Evolutionary conservation across 2,329 filamentous ascomycete species (phyloP).

Genomic region (Elsinoe australis): DNA sequence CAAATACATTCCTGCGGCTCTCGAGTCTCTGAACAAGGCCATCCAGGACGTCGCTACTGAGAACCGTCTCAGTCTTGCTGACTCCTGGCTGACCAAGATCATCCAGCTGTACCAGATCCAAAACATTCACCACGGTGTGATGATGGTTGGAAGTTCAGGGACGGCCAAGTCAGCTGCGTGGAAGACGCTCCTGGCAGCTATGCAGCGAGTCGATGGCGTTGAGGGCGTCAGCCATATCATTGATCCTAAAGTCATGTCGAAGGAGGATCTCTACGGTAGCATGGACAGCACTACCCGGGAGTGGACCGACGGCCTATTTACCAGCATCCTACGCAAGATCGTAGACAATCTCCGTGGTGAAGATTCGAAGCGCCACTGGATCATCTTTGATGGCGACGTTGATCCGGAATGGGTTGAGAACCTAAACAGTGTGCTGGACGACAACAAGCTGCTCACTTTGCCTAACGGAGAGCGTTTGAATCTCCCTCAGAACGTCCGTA

Average conservation of each 20-base stretch:
- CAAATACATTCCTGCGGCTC: conserved; percentile 81
- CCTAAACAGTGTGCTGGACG: conserved; percentile 96
- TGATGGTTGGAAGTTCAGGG: conserved; percentile 99
- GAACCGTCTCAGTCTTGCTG: conserved; percentile 79
- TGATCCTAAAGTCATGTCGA: conserved; percentile 99
- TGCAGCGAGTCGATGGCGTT: conserved; percentile 82
- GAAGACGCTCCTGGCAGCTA: conserved; percentile 81
- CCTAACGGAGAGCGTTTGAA: conserved; percentile 98
- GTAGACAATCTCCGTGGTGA: conserved; percentile 98
- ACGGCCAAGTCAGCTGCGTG: conserved; percentile 94
- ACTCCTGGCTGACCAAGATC: conserved; percentile 95
- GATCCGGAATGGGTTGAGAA: conserved; percentile 99
- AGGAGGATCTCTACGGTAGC: conserved; percentile 92
- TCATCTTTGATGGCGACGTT: conserved; percentile 97
- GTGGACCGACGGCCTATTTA: conserved; percentile 98
- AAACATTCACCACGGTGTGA: conserved; percentile 95
- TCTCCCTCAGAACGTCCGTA: conserved; percentile 85
- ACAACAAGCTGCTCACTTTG: conserved; percentile 95
- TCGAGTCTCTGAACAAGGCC: conserved; percentile 69
- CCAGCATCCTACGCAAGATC: conserved; percentile 94
- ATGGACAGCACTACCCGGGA: conserved; percentile 94
- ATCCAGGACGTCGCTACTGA: conserved; percentile 77
- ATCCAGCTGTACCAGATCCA: conserved; percentile 97
- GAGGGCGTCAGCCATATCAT: conserved; percentile 97
- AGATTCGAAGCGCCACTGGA: conserved; percentile 96